Conservation (phyloP, 2,329 filamentous ascomycete genomes). For the Fonsecaea erecta region DNA sequence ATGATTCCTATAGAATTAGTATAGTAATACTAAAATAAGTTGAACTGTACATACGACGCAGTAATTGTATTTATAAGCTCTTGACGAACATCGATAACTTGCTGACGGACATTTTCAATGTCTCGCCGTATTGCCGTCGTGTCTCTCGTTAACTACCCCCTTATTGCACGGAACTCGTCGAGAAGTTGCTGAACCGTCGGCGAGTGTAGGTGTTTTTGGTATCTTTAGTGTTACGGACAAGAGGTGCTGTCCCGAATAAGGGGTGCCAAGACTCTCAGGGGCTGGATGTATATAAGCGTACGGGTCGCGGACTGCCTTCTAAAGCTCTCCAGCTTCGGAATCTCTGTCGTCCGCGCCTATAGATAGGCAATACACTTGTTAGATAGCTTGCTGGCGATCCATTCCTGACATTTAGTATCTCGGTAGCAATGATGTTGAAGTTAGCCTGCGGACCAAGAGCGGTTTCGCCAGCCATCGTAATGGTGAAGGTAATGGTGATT, state of each 20-base stretch:
- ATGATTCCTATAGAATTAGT: conserved; percentile 30
- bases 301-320: too few species aligned
- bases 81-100: too few species aligned
- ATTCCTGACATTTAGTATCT: too few species aligned
- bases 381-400: too few species aligned
- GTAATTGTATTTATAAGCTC: conserved; percentile 21
- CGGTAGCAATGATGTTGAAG: conserved; percentile 26
- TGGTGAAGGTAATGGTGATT: conserved; percentile 24
- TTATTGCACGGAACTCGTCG: conserved; percentile 27
- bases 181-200: conserved; percentile 26
- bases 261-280: too few species aligned
- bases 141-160: conserved; percentile 27
- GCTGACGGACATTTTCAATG: too few species aligned
- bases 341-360: too few species aligned
- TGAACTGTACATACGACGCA: conserved; percentile 25
- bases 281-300: too few species aligned
- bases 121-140: conserved; percentile 24
- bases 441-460: conserved; percentile 26
- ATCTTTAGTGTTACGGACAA: too few species aligned
- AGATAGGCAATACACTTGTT: too few species aligned
- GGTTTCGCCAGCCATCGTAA: conserved; percentile 21
- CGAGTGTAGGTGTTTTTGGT: conserved; percentile 23
- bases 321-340: too few species aligned
- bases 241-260: too few species aligned
- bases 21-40: conserved; percentile 27